Conservation (phyloP, 2,329 filamentous ascomycete species). For the Pseudogymnoascus sp. region DNA sequence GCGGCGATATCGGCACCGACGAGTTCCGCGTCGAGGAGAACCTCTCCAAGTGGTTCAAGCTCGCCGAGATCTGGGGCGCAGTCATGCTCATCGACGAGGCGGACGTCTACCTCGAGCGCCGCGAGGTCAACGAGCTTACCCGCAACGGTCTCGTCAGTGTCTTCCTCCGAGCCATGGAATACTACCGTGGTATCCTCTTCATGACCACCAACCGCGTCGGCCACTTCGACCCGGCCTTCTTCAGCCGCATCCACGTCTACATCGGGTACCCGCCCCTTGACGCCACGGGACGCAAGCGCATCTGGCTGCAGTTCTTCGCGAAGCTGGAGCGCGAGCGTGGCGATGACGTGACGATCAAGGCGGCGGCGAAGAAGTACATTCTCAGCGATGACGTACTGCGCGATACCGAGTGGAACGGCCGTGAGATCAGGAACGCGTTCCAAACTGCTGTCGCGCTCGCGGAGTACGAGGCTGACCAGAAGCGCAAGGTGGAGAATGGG, state of each 20-base stretch:
- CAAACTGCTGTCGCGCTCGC: slow-evolving; percentile 23
- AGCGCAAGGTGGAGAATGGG: slow-evolving; percentile 3
- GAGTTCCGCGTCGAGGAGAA: slow-evolving; percentile 39
- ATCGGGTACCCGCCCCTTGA: slow-evolving; percentile 27
- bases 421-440: slow-evolving; percentile 24
- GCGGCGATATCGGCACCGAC: slow-evolving; percentile 43
- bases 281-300: slow-evolving; percentile 19
- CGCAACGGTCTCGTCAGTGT: slow-evolving; percentile 34
- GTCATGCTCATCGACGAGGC: slow-evolving; percentile 47
- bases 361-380: slow-evolving; percentile 17
- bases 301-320: slow-evolving; percentile 26
- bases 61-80: slow-evolving; percentile 44
- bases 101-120: slow-evolving; percentile 40
- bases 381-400: slow-evolving; percentile 16
- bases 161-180: slow-evolving; percentile 35
- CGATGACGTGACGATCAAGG: slow-evolving; percentile 13
- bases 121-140: slow-evolving; percentile 25
- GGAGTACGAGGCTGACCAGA: slow-evolving; percentile 17
- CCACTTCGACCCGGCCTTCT: slow-evolving; percentile 34
- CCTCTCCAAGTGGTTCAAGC: slow-evolving; percentile 40
- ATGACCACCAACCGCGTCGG: slow-evolving; percentile 37
- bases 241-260: slow-evolving; percentile 31
- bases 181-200: slow-evolving; percentile 37
- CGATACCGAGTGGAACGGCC: slow-evolving; percentile 23
- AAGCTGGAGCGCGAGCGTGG: slow-evolving; percentile 17